phyloP scores from a whole-genome alignment of 2,329 filamentous ascomycete genomes.

The Monosporascus cannonballus region DNA sequence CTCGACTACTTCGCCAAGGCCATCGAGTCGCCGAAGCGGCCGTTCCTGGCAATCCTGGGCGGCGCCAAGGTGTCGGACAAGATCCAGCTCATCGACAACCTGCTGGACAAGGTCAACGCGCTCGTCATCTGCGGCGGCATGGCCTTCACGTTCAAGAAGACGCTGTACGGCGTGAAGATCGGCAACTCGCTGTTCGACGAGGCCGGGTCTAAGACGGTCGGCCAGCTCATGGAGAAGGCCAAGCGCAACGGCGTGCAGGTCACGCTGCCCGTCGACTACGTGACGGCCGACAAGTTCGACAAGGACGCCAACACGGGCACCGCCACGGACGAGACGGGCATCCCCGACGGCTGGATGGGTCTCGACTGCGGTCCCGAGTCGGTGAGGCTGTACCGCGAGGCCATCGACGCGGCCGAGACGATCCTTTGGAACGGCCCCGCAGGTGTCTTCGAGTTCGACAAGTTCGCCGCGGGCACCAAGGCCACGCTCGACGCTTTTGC shows the following conservation, averaged over 20 bases:
- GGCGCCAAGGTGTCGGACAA: constrained; percentile 99
- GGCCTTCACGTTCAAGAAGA: constrained; percentile 99
- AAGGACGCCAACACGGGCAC: constrained; percentile 74
- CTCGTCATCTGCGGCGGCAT: constrained; percentile 95
- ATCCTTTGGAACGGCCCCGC: constrained; percentile 99
- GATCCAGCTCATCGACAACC: constrained; percentile 98
- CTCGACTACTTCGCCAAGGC: constrained; percentile 99
- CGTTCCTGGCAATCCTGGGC: constrained; percentile 97
- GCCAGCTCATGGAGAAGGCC: constrained; percentile 84
- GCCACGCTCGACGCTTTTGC: constrained; percentile 85
- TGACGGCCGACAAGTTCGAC: constrained; percentile 92
- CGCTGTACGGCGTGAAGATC: constrained; percentile 83
- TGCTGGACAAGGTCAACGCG: constrained; percentile 95
- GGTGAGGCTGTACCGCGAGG: constrained; percentile 78
- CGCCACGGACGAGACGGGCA: constrained; percentile 81
- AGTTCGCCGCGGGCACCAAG: constrained; percentile 91
- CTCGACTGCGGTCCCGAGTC: constrained; percentile 91
- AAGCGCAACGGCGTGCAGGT: constrained; percentile 95
- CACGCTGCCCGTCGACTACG: constrained; percentile 88
- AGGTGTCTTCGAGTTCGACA: constrained; percentile 95
- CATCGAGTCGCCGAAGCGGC: constrained; percentile 85
- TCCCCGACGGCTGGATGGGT: constrained; percentile 97
- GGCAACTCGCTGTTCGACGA: constrained; percentile 91
- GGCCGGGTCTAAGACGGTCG: constrained; percentile 86
- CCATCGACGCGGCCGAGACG: constrained; percentile 84